Conservation (phyloP, 257 asterid genomes). For the Primulina eburnea region DNA sequence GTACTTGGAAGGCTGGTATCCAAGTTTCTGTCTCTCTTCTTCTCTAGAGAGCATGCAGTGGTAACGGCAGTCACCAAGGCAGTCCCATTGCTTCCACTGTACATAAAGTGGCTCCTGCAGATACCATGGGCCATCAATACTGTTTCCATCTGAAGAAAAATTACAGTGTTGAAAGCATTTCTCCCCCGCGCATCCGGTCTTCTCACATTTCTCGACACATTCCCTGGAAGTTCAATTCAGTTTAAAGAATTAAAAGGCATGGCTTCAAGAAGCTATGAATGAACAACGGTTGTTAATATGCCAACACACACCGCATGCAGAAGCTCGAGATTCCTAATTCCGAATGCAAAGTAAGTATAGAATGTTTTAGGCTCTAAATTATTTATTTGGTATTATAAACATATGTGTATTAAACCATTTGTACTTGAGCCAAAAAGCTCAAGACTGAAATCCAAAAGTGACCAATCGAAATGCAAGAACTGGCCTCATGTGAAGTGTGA, state of each 20-base stretch:
- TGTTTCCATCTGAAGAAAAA: slow-evolving; percentile 57
- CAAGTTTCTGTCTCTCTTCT: slow-evolving; percentile 63
- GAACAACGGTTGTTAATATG: slow-evolving; percentile 14
- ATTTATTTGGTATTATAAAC: neutral
- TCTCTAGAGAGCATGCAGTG: slow-evolving; percentile 80
- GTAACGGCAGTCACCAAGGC: slow-evolving; percentile 72
- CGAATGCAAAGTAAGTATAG: neutral
- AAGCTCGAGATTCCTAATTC: neutral
- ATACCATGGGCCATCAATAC: slow-evolving; percentile 78
- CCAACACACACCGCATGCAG: slow-evolving; percentile 1
- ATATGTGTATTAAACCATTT: neutral
- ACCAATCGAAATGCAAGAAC: neutral
- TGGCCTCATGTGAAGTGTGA: neutral
- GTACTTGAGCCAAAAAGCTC: neutral
- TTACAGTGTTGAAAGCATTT: slow-evolving; percentile 80
- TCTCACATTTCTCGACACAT: slow-evolving; percentile 69
- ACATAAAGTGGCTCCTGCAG: slow-evolving; percentile 85
- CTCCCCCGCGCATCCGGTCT: slow-evolving; percentile 79
- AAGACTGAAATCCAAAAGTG: neutral
- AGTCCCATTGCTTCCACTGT: slow-evolving; percentile 89
- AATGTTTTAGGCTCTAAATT: neutral
- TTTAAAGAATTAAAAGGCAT: slow-evolving; percentile 25
- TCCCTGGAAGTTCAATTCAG: slow-evolving; percentile 40
- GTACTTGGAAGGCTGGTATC: slow-evolving; percentile 69
- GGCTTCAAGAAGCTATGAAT: slow-evolving; percentile 14